Percentiles rank a stretch among this genome's conserved stretches.
These are phyloP conservation scores for Acacia melanoxylon DNA, from an alignment of 306 rosid species.

Conservation along the genomic window DNA sequence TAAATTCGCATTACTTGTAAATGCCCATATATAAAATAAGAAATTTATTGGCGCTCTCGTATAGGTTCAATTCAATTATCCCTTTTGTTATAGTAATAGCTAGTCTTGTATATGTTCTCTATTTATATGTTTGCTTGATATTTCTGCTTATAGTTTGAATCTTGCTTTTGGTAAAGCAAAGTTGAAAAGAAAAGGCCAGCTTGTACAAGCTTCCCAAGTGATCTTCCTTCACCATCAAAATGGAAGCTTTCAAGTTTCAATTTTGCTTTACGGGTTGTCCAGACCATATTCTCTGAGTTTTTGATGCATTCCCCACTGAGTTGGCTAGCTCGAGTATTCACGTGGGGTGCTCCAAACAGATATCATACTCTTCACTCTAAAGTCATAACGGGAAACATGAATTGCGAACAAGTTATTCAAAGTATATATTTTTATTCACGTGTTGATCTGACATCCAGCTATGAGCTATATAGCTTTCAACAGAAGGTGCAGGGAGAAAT, in stretches of 20 bases:
- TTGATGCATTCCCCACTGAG: not conserved
- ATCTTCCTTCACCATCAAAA: not conserved
- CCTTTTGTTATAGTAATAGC: not conserved
- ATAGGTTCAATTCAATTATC: not conserved
- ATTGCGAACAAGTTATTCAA: not conserved
- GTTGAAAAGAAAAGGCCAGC: not conserved
- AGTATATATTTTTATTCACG: conserved; percentile 9
- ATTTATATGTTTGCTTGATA: not conserved
- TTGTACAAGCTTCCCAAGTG: not conserved
- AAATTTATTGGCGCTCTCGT: not conserved
- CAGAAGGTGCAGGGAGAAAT: not conserved
- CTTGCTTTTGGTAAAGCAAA: not conserved
- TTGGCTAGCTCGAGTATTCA: not conserved
- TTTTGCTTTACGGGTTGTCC: conserved; percentile 22
- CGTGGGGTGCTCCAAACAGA: not conserved
- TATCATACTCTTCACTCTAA: not conserved
- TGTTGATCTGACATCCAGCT: conserved; percentile 9
- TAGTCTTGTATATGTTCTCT: too few relatives aligned
- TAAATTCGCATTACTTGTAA: not conserved
- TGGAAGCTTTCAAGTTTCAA: not conserved
- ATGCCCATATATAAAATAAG: not conserved
- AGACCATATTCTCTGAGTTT: not conserved
- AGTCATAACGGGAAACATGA: not conserved
- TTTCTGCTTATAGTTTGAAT: not conserved
- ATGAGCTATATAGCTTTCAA: not conserved